phyloP scores from a whole-genome alignment of 1,284 basidiomycete genomes.

The Chondrostereum purpureum region DNA sequence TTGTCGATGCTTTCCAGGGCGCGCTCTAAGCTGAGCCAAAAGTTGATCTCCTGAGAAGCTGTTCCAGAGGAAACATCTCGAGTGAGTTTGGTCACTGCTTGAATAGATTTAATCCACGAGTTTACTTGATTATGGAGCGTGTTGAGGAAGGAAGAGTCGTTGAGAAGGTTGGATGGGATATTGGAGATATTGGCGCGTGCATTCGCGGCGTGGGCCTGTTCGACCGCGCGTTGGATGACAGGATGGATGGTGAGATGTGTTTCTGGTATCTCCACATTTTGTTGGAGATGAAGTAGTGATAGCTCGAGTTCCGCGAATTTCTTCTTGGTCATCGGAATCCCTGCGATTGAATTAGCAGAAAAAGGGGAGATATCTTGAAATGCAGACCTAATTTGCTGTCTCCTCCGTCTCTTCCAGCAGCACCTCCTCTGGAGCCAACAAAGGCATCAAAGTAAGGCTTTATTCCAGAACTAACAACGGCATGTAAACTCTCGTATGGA shows the following conservation, averaged over 20 bases:
- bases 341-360: constrained; percentile 75
- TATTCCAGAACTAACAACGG: constrained; percentile 93
- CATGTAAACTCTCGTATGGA: constrained; percentile 94
- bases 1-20: constrained; percentile 91
- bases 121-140: constrained; percentile 93
- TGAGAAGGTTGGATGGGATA: constrained; percentile 68
- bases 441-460: constrained; percentile 99
- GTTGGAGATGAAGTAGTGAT: constrained; percentile 93
- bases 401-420: constrained; percentile 68
- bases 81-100: constrained; percentile 90
- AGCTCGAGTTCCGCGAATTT: constrained; percentile 98
- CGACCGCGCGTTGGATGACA: constrained; percentile 82
- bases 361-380: constrained; percentile 27
- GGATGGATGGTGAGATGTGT: constrained; percentile 92
- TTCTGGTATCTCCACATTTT: constrained; percentile 98
- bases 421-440: constrained; percentile 59
- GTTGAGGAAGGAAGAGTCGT: constrained; percentile 91
- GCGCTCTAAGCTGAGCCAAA: constrained; percentile 93
- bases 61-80: constrained; percentile 94
- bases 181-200: constrained; percentile 70
- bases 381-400: constrained; percentile 80
- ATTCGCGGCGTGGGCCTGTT: constrained; percentile 58
- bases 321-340: constrained; percentile 98
- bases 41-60: constrained; percentile 98
- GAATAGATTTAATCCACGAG: constrained; percentile 97